These are phyloP conservation scores for Blepharisma japonicum DNA, from an alignment of 73 alveolate genomes.

Conservation along the genomic window DNA sequence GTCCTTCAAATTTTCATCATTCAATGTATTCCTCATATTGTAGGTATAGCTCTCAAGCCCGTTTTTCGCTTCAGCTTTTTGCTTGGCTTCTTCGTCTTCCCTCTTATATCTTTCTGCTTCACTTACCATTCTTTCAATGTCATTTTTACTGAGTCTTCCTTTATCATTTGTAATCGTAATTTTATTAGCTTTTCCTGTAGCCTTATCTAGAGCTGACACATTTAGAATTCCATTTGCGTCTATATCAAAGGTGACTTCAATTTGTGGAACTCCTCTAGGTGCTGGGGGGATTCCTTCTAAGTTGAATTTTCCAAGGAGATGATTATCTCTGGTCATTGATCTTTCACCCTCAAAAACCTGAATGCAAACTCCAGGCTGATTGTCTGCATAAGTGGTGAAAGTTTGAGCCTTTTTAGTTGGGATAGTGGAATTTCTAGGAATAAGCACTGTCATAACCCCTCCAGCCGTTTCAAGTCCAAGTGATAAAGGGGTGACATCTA, in stretches of 20 bases:
- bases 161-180: constrained; percentile 96
- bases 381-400: constrained; percentile 97
- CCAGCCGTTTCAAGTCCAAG: constrained; percentile 99
- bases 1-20: constrained; percentile 83
- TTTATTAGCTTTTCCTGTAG: constrained; percentile 73
- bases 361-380: constrained; percentile 93
- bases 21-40: constrained; percentile 75
- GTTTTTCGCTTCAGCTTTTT: constrained; percentile 86
- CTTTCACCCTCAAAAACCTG: constrained; percentile 99
- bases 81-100: constrained; percentile 73
- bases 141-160: constrained; percentile 84
- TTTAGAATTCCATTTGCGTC: constrained; percentile 88
- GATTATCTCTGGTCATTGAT: constrained; percentile 91
- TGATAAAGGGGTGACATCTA: constrained; percentile 87
- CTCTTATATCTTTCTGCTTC: constrained; percentile 89
- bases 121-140: constrained; percentile 73
- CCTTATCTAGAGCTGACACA: constrained; percentile 72
- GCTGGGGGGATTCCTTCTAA: constrained; percentile 93
- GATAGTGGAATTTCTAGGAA: constrained; percentile 92
- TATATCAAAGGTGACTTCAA: constrained; percentile 86
- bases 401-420: constrained; percentile 86
- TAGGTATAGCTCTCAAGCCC: constrained; percentile 76
- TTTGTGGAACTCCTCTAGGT: constrained; percentile 94
- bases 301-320: constrained; percentile 92
- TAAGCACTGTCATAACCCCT: constrained; percentile 96